phyloP scores from a whole-genome alignment of 1,139 yeast species.

The Debaryomyces psychrophilus region DNA sequence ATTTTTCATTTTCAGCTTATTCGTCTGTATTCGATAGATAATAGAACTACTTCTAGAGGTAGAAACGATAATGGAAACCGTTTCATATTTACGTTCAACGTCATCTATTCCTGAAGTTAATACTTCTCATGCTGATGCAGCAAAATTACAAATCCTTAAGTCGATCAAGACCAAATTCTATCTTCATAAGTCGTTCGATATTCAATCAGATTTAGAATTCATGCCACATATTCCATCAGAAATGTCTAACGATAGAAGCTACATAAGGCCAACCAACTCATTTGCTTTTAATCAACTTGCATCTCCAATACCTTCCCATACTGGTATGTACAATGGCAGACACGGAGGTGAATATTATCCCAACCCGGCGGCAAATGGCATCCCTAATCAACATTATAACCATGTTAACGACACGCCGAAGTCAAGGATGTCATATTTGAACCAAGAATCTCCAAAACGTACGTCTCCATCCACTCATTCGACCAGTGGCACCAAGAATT shows the following conservation, averaged over 20 bases:
- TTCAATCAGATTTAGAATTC: conserved; percentile 72
- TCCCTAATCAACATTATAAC: not conserved
- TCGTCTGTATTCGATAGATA: not conserved
- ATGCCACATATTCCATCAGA: conserved; percentile 50
- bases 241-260: not conserved
- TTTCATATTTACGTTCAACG: conserved; percentile 1
- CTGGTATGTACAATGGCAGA: conserved; percentile 1
- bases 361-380: not conserved
- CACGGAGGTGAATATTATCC: conserved; percentile 3
- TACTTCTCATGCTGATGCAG: conserved; percentile 15
- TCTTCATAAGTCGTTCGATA: conserved; percentile 67
- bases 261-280: conserved; percentile 1
- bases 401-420: conserved; percentile 18
- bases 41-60: not conserved
- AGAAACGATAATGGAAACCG: conserved; percentile 3
- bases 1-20: not conserved
- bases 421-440: conserved; percentile 19
- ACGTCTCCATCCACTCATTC: conserved; percentile 15
- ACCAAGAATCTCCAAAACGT: conserved; percentile 21
- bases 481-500: not conserved
- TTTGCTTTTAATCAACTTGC: conserved; percentile 1
- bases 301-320: not conserved
- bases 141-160: conserved; percentile 26
- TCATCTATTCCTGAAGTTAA: conserved; percentile 1
- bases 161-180: conserved; percentile 53